phyloP scores from a whole-genome alignment of 108 stramenopile genomes.

The Seminavis robusta region DNA sequence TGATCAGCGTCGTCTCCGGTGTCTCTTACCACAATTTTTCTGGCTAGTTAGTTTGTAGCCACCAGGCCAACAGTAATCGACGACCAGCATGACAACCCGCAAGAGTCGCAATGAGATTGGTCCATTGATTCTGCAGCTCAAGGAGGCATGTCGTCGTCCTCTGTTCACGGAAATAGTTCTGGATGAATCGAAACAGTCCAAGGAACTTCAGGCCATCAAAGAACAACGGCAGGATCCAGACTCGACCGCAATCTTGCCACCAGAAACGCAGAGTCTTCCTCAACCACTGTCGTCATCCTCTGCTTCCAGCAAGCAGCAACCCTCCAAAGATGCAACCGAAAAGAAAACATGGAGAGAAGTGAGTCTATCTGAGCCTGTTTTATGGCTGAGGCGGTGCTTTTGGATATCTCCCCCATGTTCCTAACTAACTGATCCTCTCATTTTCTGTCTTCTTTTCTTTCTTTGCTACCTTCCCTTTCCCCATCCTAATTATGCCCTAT shows the following conservation, averaged over 20 bases:
- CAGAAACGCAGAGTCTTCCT: too few species aligned
- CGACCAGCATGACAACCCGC: too few species aligned
- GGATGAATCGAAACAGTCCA: slow-evolving; percentile 10
- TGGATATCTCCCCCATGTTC: background rate
- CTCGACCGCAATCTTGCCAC: background rate
- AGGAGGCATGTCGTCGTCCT: slow-evolving; percentile 35
- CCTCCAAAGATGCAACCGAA: background rate
- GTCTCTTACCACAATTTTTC: too few species aligned
- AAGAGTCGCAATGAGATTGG: too few species aligned
- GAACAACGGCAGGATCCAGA: background rate
- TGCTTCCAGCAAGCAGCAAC: background rate
- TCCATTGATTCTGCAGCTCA: slow-evolving; percentile 32
- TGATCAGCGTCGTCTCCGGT: too few species aligned
- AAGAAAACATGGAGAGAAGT: slow-evolving; percentile 5
- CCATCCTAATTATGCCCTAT: background rate
- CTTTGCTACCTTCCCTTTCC: background rate
- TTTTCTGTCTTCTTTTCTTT: background rate
- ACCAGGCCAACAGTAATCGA: too few species aligned
- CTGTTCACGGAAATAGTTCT: slow-evolving; percentile 25
- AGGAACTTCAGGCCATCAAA: background rate
- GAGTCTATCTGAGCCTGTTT: too few species aligned
- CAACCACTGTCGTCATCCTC: background rate
- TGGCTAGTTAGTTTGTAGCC: too few species aligned
- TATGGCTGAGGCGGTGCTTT: background rate
- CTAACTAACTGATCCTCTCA: background rate